Base-by-base conservation (phyloP, 192 early-diverging fungal species). In the Linnemannia exigua region DNA sequence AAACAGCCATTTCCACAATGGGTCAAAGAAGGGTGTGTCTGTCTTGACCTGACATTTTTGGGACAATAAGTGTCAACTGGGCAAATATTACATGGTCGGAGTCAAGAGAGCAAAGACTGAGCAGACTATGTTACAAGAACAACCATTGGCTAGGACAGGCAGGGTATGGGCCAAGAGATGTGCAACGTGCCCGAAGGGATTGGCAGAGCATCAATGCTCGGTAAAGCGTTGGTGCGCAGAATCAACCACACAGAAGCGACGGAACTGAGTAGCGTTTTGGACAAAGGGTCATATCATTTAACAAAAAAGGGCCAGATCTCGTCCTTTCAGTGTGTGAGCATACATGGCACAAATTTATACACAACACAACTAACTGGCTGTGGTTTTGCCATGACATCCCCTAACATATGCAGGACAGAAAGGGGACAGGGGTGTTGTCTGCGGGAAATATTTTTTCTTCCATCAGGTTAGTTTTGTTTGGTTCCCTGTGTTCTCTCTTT, bases 91-190 rank as follows among this genome's bases (percentile, higher is more conserved):
- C n/a, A 33, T 35, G 16, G n/a, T 36, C 68, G 38, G n/a, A 70
- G 35, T 41, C 31, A 36, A 11, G 67, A 37, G 17, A 22, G n/a
- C 6, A 41, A 33, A 22, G 37, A 70, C 19, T 36, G 41, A 72
- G 70, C 28, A 28, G 50, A 35, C 15, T 36, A 5, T 28, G n/a
- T 14, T 22, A 1, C 6, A 28, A 46, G 0, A 16, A 0, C 14
- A 70, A 16, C 38, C 19, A 50, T 72, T 72, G 71, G 38, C 46
- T 50, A 46, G 41, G 31, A 46, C 16, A 4, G 11, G 71, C 16
- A 48, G 71, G 47, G 72, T 35, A 33, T 74, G 33, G 36, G 8
- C 72, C 72, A 74, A 50, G 44, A 28, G 33, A 74, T 54, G 25
- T 11, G 7, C 25, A 74, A 74, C 72, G 72, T 74, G 72, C 47